These are phyloP conservation scores for Lactarius akahatsu DNA, from an alignment of 768 basidiomycete species.

Conservation along the genomic window DNA sequence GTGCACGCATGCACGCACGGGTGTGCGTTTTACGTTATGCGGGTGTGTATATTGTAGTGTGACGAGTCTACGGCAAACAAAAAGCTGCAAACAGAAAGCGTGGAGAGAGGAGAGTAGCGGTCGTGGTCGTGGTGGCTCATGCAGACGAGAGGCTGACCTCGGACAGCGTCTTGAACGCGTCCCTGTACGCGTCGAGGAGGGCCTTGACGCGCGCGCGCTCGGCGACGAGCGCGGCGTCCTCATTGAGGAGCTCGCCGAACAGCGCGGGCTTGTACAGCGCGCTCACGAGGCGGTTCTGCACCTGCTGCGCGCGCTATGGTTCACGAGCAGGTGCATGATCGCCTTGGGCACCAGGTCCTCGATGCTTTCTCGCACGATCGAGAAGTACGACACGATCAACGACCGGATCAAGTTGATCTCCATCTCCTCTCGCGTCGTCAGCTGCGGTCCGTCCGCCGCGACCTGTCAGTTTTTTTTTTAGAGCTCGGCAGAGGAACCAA, in stretches of 20 bases:
- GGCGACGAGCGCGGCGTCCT: conserved; percentile 93
- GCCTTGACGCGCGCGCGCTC: conserved; percentile 94
- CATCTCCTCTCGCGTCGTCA: conserved; percentile 90
- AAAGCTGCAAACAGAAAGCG: neutral
- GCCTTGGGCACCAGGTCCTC: conserved; percentile 97
- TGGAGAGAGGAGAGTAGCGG: neutral
- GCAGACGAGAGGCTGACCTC: conserved; percentile 75
- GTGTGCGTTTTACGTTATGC: too few species aligned
- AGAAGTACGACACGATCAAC: conserved; percentile 93
- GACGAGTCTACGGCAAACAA: too few species aligned
- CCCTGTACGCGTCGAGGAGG: conserved; percentile 93
- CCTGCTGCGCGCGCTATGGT: conserved; percentile 93
- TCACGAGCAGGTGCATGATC: conserved; percentile 97
- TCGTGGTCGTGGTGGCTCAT: conserved; percentile 28
- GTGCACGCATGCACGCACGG: too few species aligned
- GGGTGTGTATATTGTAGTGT: too few species aligned
- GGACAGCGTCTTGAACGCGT: conserved; percentile 83
- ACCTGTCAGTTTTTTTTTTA: conserved; percentile 37
- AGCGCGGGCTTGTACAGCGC: conserved; percentile 92
- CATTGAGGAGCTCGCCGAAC: conserved; percentile 87
- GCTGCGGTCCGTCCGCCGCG: conserved; percentile 51
- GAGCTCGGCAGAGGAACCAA: too few species aligned
- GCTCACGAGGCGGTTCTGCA: conserved; percentile 95
- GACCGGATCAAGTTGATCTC: conserved; percentile 93
- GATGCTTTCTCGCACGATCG: conserved; percentile 93